Evolutionary conservation across 495 filamentous ascomycete species (phyloP), one percentile per base, ranked within the genome.

Genomic region (Tuber calosporum): DNA sequence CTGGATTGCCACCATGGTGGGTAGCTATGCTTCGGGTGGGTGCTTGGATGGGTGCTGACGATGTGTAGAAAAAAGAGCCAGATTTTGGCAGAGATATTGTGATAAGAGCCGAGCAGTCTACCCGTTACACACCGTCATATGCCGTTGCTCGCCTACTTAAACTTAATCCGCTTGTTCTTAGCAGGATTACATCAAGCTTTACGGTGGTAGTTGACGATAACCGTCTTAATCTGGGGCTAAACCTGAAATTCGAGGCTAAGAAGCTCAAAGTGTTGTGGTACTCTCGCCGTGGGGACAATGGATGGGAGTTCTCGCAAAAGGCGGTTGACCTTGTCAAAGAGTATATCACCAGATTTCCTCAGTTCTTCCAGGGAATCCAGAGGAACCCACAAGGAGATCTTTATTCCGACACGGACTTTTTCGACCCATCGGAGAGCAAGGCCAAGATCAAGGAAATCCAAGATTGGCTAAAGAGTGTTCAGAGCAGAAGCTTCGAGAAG

Each of bases 261-360:
- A 96, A 97, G 83, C 88, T 93, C 72, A 99, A 99, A 83, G 96
- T 99, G 7, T 86, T 98, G 22, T 96, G 96, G 7, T 99, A 97
- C 82, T 96, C 94, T 26, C 92, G 93, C 74, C 91, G 92, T 68
- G 89, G 88, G 26, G 85, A 88, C 19, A 89, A 86, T 20, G 96
- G 96, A 13, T 99, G 96, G 96, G 96, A 98, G 83, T 98, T 95
- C 80, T 96, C 93, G 79, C 86, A 87, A 71, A 93, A 94, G 78
- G 93, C 96, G 13, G 85, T 97, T 67, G 85, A 88, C 7, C 83
- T 99, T 73, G 86, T 99, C 9, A 85, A 86, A 67, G 87, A 94
- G 70, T 99, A 98, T 83, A 97, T 97, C 91, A 89, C 89, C 69
- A 90, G 87, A 40, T 99, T 99, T 83, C 96, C 96, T 0, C 92